Conservation (phyloP, 75 land plant genomes). For the Selaginella tamariscina region DNA sequence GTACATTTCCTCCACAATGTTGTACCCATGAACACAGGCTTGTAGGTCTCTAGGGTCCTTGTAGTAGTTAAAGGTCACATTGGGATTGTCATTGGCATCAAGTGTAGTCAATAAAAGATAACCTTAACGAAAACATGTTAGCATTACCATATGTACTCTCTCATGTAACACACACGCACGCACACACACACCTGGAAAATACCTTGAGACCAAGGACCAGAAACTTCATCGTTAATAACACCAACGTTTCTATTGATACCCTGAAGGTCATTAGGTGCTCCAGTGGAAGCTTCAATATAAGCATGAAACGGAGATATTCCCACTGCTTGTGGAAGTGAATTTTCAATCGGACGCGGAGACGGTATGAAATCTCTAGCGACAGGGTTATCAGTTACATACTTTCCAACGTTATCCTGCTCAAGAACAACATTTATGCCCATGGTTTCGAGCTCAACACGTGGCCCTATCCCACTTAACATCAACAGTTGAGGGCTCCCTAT, state of each 20-base stretch:
- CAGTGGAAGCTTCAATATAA: background rate
- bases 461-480: constrained; percentile 7
- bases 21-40: constrained; percentile 6
- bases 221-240: too few species aligned
- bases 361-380: background rate
- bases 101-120: background rate
- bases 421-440: background rate
- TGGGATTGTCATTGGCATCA: constrained; percentile 8
- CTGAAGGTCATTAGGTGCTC: background rate
- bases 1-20: background rate
- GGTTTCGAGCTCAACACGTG: background rate
- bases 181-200: too few species aligned
- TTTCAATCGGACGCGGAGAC: background rate
- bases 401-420: background rate
- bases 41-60: constrained; percentile 14
- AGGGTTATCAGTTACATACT: background rate
- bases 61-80: constrained; percentile 12
- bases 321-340: background rate
- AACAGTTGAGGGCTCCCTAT: background rate
- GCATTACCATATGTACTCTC: background rate
- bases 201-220: too few species aligned
- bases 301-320: background rate
- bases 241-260: too few species aligned
- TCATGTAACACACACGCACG: background rate
- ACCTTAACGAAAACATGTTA: background rate